Evolutionary conservation across 2,329 filamentous ascomycete genomes (phyloP).

Genomic region (Byssochlamys sp.): DNA sequence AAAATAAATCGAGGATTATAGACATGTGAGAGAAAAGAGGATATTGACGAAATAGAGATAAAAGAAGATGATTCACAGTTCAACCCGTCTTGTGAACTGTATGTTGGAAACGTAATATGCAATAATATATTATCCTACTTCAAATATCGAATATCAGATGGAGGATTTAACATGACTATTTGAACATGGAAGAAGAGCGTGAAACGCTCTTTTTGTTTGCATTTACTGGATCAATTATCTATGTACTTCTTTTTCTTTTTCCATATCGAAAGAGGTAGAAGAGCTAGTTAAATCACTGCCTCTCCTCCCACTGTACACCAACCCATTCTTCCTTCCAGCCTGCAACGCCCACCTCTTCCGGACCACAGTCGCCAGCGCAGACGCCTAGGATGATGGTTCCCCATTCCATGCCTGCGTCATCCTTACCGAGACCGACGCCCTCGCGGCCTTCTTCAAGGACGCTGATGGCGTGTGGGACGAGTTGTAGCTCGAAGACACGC

Average conservation of each 20-base stretch:
- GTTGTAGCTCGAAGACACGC: conserved; percentile 81
- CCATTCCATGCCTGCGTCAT: conserved; percentile 88
- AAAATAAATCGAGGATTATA: neutral
- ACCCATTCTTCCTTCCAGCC: conserved; percentile 90
- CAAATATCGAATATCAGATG: too few species aligned
- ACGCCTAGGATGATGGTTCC: conserved; percentile 82
- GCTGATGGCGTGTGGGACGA: conserved; percentile 81
- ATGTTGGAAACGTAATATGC: too few species aligned
- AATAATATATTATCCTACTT: too few species aligned
- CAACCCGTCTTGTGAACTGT: too few species aligned
- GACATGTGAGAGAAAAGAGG: neutral
- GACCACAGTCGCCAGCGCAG: conserved; percentile 69
- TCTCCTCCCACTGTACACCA: conserved; percentile 96
- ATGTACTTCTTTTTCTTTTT: neutral
- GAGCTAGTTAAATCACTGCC: conserved; percentile 6
- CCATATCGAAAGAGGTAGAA: too few species aligned
- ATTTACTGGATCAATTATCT: neutral
- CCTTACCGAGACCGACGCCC: conserved; percentile 47
- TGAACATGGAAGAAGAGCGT: neutral
- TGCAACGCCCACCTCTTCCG: conserved; percentile 51
- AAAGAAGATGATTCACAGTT: neutral
- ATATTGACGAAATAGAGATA: neutral
- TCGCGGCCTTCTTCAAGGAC: conserved; percentile 69
- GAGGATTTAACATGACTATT: neutral
- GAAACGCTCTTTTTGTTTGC: neutral